Evolutionary conservation across 1,284 basidiomycete genomes (phyloP).

Genomic region (Xerocomus nothofagi): DNA sequence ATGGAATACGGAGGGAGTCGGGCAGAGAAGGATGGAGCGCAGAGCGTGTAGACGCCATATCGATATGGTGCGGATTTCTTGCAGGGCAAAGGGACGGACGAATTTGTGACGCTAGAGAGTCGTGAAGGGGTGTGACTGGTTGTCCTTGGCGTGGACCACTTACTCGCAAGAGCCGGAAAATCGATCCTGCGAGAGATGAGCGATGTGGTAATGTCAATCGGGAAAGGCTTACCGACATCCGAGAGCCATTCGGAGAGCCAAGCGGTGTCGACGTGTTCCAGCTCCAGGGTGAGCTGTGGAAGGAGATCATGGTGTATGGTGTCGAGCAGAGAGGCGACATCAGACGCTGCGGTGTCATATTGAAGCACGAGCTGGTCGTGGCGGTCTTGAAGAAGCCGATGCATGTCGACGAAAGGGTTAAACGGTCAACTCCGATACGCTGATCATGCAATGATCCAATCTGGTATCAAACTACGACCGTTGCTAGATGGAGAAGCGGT

Average conservation of each 20-base stretch:
- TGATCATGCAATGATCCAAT: too few relatives aligned
- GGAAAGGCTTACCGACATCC: conserved; percentile 50
- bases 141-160: conserved; percentile 16
- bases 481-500: too few relatives aligned
- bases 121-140: not conserved
- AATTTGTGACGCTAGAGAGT: conserved; percentile 61
- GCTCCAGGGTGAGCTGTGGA: conserved; percentile 57
- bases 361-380: conserved; percentile 41
- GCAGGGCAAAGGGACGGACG: conserved; percentile 60
- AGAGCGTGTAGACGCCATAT: conserved; percentile 58
- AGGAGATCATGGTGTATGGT: conserved; percentile 55
- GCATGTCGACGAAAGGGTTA: conserved; percentile 30
- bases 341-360: conserved; percentile 49
- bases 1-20: conserved; percentile 35
- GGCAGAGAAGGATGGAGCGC: conserved; percentile 36
- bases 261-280: conserved; percentile 45
- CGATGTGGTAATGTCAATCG: not conserved
- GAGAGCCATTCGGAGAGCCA: conserved; percentile 61
- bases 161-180: conserved; percentile 69
- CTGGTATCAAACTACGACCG: too few relatives aligned
- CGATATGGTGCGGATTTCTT: conserved; percentile 55
- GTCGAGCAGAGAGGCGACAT: conserved; percentile 46
- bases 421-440: too few relatives aligned
- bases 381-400: conserved; percentile 40
- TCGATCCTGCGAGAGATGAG: conserved; percentile 42